Evolutionary conservation across 2,329 filamentous ascomycete species (phyloP), one percentile per base, ranked within the genome.

Genomic region (Paecilomyces sp.): DNA sequence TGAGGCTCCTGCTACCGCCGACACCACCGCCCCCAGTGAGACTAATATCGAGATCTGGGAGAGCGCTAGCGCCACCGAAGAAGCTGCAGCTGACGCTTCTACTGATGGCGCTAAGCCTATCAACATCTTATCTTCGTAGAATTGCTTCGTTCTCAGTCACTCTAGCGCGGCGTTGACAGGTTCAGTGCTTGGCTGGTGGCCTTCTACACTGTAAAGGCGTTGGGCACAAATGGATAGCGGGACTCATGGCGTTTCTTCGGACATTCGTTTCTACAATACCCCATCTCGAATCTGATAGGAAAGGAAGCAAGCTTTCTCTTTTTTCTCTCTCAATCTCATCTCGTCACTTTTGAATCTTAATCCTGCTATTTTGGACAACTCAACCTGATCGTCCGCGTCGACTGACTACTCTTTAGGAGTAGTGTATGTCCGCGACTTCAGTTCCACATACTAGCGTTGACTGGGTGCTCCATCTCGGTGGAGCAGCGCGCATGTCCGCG

Each of bases 21-120:
- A 87, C 13, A 72, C 82, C 58, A 81, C 83, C 7, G 58, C 58
- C 0, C 78, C 87, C 4, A 83, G 87, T 2, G 61, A 63, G 80
- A 75, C 69, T 85, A 65, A 68, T 12, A 68, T 90, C 66, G 85
- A 88, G 66, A 79, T 90, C 15, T 90, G 87, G 87, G 88, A 90
- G 73, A 89, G 86, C 68, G 82, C 80, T 28, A 89, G 85, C 71
- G 81, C 82, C 28, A 83, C 85, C 64, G 87, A 85, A 55, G 86
- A 76, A 58, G 67, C 69, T 22, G 63, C 41, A 47, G 41, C 59
- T 3, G 56, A 58, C 18, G 54, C 51, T 30, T n/a, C 58, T 8
- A 24, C 55, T 13, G 51, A 53, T 25, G 51, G 51, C 28, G 22
- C 28, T 22, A 24, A 53, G 51, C 22, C 5, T 13, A 6, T 11